These are phyloP conservation scores for Groenewaldozyma salmanticensis DNA, from an alignment of 805 yeast genomes.

Conservation along the genomic window DNA sequence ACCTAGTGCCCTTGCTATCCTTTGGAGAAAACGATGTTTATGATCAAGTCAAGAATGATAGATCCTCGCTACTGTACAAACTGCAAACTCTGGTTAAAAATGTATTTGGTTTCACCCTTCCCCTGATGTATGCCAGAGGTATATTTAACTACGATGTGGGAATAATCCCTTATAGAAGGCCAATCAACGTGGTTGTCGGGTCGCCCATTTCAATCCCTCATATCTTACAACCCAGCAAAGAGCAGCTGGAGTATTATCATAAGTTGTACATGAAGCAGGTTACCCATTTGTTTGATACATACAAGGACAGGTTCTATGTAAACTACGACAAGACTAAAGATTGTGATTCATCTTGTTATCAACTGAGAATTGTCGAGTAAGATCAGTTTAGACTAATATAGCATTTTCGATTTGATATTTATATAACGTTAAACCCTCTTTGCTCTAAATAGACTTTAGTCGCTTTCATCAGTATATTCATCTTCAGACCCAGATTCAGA, in stretches of 20 bases:
- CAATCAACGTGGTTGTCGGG: slow-evolving; percentile 59
- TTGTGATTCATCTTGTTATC: neutral
- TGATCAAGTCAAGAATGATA: slow-evolving; percentile 38
- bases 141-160: slow-evolving; percentile 90
- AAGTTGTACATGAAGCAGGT: slow-evolving; percentile 40
- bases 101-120: slow-evolving; percentile 73
- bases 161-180: slow-evolving; percentile 72
- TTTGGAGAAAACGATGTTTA: slow-evolving; percentile 80
- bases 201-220: slow-evolving; percentile 32
- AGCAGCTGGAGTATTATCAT: slow-evolving; percentile 63
- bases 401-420: too few species aligned
- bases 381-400: too few species aligned
- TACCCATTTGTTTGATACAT: slow-evolving; percentile 9
- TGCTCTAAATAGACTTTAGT: slow-evolving; percentile 8
- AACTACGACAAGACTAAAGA: slow-evolving; percentile 3
- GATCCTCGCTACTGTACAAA: slow-evolving; percentile 38
- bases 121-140: slow-evolving; percentile 87
- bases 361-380: slow-evolving; percentile 13
- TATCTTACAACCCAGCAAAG: slow-evolving; percentile 34
- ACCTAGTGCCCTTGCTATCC: slow-evolving; percentile 77
- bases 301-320: slow-evolving; percentile 9
- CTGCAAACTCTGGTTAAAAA: slow-evolving; percentile 67
- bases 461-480: slow-evolving; percentile 8
- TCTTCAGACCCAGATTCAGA: slow-evolving; percentile 18
- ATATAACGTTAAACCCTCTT: slow-evolving; percentile 20